Evolutionary conservation across 1,139 yeast species (phyloP).

Genomic region (Waltiozyma sp.): DNA sequence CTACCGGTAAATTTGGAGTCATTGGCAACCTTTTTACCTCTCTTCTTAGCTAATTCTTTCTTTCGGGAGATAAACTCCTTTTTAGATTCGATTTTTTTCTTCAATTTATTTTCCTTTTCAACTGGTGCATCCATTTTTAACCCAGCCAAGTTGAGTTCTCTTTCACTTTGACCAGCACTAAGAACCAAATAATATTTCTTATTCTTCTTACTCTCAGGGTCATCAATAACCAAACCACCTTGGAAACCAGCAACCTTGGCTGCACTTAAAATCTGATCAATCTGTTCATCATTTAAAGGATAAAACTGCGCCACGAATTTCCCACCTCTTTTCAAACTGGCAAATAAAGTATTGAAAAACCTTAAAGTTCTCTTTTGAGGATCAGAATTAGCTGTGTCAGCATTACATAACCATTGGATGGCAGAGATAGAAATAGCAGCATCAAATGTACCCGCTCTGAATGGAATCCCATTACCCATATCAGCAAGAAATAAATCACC

Average conservation of each 20-base stretch:
- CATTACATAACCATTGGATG: slow-evolving; percentile 96
- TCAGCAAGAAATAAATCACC: slow-evolving; percentile 90
- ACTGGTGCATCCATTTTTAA: slow-evolving; percentile 63
- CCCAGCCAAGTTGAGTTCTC: slow-evolving; percentile 62
- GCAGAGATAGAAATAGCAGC: slow-evolving; percentile 95
- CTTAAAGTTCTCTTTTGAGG: slow-evolving; percentile 77
- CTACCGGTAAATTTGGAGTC: slow-evolving; percentile 93
- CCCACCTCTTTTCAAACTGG: slow-evolving; percentile 84
- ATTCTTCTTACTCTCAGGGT: slow-evolving; percentile 85
- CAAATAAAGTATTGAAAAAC: slow-evolving; percentile 82
- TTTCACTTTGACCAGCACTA: slow-evolving; percentile 73
- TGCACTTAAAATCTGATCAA: slow-evolving; percentile 63
- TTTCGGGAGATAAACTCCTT: slow-evolving; percentile 81
- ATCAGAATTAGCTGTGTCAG: slow-evolving; percentile 72
- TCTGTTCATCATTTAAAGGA: slow-evolving; percentile 83
- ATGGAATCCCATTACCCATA: slow-evolving; percentile 91
- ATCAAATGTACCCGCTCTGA: slow-evolving; percentile 92
- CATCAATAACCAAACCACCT: slow-evolving; percentile 91
- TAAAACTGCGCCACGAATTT: slow-evolving; percentile 95
- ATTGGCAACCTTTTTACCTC: slow-evolving; percentile 81
- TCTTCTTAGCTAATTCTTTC: slow-evolving; percentile 85
- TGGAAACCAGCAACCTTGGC: slow-evolving; percentile 95
- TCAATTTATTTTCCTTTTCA: slow-evolving; percentile 36
- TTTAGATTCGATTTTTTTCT: slow-evolving; percentile 56
- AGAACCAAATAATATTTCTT: slow-evolving; percentile 84